Conservation (phyloP, 2,329 filamentous ascomycete species). For the Curvularia hawaiiensis region DNA sequence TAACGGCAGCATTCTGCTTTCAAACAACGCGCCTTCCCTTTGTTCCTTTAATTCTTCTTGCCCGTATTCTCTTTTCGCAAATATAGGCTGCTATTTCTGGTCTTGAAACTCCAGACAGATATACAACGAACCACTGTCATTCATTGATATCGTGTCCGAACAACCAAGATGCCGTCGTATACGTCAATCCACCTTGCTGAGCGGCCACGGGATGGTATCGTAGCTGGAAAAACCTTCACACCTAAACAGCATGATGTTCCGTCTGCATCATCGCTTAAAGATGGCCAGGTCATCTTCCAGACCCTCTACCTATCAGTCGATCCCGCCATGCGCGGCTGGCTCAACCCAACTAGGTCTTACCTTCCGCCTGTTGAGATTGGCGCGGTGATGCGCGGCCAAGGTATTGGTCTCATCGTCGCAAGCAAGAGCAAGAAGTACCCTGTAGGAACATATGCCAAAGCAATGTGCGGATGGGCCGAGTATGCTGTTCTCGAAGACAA, state of each 20-base stretch:
- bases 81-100: neutral
- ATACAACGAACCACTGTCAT: neutral
- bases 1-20: neutral
- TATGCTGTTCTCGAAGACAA: conserved; percentile 64
- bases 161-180: conserved; percentile 46
- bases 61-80: neutral
- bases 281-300: conserved; percentile 67
- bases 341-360: conserved; percentile 65
- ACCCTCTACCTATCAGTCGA: conserved; percentile 71
- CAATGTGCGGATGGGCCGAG: conserved; percentile 67
- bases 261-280: conserved; percentile 57
- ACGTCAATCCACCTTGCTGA: conserved; percentile 64
- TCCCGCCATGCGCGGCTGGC: conserved; percentile 77
- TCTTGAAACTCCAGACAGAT: neutral
- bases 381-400: conserved; percentile 69
- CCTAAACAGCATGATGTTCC: conserved; percentile 57
- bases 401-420: conserved; percentile 66
- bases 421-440: conserved; percentile 61
- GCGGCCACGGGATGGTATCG: conserved; percentile 64
- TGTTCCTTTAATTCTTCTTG: neutral
- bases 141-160: neutral
- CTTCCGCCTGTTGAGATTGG: conserved; percentile 71
- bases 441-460: conserved; percentile 63
- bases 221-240: conserved; percentile 69
- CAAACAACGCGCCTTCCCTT: neutral